Evolutionary conservation across 106 monocot genomes (phyloP), one percentile per base, ranked within the genome.

Genomic region (Platanthera zijinensis): DNA sequence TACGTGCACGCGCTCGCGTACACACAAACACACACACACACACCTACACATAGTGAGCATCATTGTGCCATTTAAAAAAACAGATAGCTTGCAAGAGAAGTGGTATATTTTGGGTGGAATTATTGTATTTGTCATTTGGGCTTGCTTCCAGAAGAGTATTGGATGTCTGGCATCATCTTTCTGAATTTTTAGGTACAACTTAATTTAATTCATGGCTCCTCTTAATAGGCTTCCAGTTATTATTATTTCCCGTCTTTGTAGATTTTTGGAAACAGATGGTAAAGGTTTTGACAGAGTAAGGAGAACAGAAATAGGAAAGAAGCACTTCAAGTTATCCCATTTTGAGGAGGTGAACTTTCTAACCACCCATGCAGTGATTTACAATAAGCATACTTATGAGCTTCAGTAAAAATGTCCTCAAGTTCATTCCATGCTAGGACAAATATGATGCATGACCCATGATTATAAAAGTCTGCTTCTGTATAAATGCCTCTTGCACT

Each of bases 261-360:
- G 97, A 59, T 97, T 97, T 85, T 89, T 97, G 12, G 97, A 97
- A 69, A 90, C 94, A 5, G 97, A 97, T 82, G 97, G 97, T 13
- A 91, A 91, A 88, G 97, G 94, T 45, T 94, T 90, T 84, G 97
- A 97, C 71, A 84, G 89, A 88, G 97, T 97, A 2, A 89, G 97
- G 80, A 90, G 97, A 74, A 93, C 89, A 47, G 97, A 97, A 85
- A 97, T 97, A 75, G 97, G 97, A 72, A 97, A 87, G 84, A 97
- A 97, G 61, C 68, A 97, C 77, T 94, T 97, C 88, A 97, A 97
- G 82, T 85, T 97, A 61, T 92, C 91, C 74, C 91, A 97, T 80
- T 97, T 97, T 80, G 97, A 97, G 79, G 97, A 97, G 91, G 97
- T 97, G 72, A 68, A 59, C 47, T 70, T 6, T 17, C 66, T 30